These are phyloP conservation scores for Phycomyces blakesleeanus DNA, from an alignment of 192 early-diverging fungal species.

Conservation along the genomic window DNA sequence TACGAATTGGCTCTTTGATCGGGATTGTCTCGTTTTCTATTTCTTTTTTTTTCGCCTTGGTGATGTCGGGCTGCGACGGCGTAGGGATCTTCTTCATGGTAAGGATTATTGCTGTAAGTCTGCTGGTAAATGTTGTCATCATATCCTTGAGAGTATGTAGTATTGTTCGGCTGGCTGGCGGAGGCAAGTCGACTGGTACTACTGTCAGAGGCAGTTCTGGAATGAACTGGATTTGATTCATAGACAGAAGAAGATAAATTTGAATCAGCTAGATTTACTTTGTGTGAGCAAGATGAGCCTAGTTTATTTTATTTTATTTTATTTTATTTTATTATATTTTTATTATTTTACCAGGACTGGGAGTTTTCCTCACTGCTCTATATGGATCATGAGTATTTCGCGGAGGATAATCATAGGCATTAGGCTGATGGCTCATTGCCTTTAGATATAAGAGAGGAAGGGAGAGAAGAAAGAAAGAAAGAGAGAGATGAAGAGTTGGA, in stretches of 20 bases:
- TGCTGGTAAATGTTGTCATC: not conserved
- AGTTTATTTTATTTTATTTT: no score
- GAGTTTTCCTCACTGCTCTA: constrained; percentile 13
- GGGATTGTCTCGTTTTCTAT: not conserved
- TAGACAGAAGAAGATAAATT: not conserved
- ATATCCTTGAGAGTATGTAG: not conserved
- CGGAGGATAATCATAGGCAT: constrained; percentile 1
- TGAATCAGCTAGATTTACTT: not conserved
- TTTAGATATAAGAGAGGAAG: not conserved
- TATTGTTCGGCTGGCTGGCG: not conserved
- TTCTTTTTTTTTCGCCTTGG: constrained; percentile 9
- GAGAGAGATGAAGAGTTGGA: constrained; percentile 1
- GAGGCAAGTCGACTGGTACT: constrained; percentile 8
- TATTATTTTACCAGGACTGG: constrained; percentile 19
- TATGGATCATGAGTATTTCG: constrained; percentile 24
- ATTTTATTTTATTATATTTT: no score
- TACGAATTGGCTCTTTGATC: constrained; percentile 19
- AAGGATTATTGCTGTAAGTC: not conserved
- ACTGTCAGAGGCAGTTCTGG: constrained; percentile 8
- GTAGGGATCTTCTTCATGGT: not conserved
- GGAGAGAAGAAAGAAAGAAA: not conserved
- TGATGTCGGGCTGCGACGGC: not conserved
- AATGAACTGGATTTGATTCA: constrained; percentile 6
- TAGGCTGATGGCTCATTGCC: constrained; percentile 10
- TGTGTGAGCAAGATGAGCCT: no score